These are phyloP conservation scores for Ophiosphaerella narmari DNA, from an alignment of 2,329 filamentous ascomycete genomes.

Conservation along the genomic window DNA sequence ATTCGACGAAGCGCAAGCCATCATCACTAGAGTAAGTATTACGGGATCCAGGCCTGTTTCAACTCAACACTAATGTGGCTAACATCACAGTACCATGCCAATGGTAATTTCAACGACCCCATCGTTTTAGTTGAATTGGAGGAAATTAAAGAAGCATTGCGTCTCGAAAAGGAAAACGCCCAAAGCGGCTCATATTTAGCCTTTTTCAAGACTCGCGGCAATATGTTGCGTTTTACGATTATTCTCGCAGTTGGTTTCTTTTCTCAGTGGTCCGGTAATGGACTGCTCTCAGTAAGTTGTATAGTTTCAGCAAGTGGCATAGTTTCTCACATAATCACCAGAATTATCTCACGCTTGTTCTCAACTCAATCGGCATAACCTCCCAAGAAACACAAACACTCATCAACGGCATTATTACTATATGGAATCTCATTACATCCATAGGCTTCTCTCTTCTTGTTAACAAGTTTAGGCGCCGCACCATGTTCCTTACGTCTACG, in stretches of 20 bases:
- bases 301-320: neutral
- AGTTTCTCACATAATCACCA: neutral
- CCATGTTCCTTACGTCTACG: constrained; percentile 49
- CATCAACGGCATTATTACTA: constrained; percentile 47
- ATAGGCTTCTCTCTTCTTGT: constrained; percentile 46
- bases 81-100: constrained; percentile 53
- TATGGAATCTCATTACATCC: constrained; percentile 46
- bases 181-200: neutral
- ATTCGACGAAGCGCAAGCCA: constrained; percentile 46
- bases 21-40: constrained; percentile 20
- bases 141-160: constrained; percentile 51
- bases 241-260: constrained; percentile 60
- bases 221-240: constrained; percentile 60
- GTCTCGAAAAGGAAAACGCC: constrained; percentile 52
- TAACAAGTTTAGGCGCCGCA: constrained; percentile 48
- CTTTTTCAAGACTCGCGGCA: constrained; percentile 50
- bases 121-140: constrained; percentile 55
- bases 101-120: constrained; percentile 51
- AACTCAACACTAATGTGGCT: neutral
- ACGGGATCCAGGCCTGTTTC: too few species aligned
- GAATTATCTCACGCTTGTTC: constrained; percentile 39
- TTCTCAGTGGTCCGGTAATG: constrained; percentile 56
- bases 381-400: constrained; percentile 37
- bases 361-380: constrained; percentile 46
- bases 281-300: constrained; percentile 30